Percentiles rank a stretch among this genome's conserved stretches.
These are phyloP conservation scores for Plasmodium coatneyi DNA, from an alignment of 169 alveolate species.

Conservation along the genomic window DNA sequence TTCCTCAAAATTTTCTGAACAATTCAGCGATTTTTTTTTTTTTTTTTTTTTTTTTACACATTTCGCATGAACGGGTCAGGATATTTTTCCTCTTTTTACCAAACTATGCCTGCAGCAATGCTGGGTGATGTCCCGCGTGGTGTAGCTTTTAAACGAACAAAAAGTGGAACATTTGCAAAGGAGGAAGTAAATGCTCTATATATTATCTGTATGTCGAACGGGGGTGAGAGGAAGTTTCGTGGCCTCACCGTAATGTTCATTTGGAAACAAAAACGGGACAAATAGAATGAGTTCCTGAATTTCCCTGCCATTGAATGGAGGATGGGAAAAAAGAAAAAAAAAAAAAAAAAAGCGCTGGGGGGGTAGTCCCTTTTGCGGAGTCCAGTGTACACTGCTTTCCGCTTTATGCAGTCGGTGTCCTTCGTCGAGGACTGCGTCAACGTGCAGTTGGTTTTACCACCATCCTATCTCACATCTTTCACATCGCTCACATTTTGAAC, in stretches of 20 bases:
- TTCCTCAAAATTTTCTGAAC: background rate
- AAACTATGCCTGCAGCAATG: background rate
- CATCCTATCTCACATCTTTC: background rate
- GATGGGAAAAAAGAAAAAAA: too few species aligned
- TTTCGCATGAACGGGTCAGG: background rate
- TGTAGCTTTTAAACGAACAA: background rate
- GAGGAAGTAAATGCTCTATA: background rate
- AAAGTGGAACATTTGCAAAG: background rate
- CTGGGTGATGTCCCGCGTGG: background rate
- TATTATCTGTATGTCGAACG: background rate
- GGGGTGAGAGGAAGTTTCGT: background rate
- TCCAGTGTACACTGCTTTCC: background rate
- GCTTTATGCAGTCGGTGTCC: background rate
- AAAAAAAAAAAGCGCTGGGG: background rate
- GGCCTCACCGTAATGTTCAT: too few species aligned
- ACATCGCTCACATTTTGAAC: background rate
- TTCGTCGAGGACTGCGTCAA: background rate
- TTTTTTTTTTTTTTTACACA: background rate
- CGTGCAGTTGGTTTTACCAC: background rate
- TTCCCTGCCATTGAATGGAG: too few species aligned
- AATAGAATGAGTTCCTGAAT: too few species aligned
- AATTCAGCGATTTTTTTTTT: background rate
- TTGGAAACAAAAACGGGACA: too few species aligned
- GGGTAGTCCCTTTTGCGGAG: background rate
- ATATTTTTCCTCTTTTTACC: background rate